These are phyloP conservation scores for Ceratobasidium sp. DNA, from an alignment of 1,284 basidiomycete species.

Conservation along the genomic window DNA sequence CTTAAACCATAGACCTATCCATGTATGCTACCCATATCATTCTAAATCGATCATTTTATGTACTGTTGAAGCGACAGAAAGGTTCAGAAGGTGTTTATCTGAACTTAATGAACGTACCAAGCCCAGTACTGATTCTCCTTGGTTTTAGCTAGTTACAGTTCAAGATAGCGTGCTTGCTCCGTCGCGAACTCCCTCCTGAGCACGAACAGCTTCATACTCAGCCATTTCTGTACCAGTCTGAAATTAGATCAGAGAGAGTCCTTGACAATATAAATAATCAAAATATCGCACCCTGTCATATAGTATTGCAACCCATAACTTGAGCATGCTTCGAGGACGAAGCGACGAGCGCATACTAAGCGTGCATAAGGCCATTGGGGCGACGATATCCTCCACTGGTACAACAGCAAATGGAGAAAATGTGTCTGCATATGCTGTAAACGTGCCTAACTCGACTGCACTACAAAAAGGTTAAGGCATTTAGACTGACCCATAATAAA, in stretches of 20 bases:
- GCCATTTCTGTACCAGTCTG: not conserved
- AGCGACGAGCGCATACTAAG: not conserved
- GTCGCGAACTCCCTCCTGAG: not conserved
- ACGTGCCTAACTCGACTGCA: not conserved
- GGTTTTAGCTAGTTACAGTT: too few species aligned
- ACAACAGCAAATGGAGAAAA: not conserved
- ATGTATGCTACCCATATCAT: not conserved
- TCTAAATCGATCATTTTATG: not conserved
- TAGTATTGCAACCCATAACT: constrained; percentile 5
- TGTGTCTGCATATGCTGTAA: not conserved
- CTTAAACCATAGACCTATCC: not conserved
- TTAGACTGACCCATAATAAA: not conserved
- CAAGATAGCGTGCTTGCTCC: not conserved
- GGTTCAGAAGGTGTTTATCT: too few species aligned
- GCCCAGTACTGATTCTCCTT: not conserved
- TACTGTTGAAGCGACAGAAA: not conserved
- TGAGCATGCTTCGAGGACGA: not conserved
- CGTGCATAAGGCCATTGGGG: constrained; percentile 6
- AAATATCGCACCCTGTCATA: not conserved
- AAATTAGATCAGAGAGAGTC: not conserved
- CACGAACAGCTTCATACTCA: not conserved
- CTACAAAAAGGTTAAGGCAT: not conserved
- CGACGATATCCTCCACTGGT: not conserved
- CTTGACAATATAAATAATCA: not conserved
- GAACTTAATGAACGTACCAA: too few species aligned